Percentiles rank a stretch among this genome's conserved stretches.
Conservation (phyloP, 148 eudicot species). For the Agrostemma githago region DNA sequence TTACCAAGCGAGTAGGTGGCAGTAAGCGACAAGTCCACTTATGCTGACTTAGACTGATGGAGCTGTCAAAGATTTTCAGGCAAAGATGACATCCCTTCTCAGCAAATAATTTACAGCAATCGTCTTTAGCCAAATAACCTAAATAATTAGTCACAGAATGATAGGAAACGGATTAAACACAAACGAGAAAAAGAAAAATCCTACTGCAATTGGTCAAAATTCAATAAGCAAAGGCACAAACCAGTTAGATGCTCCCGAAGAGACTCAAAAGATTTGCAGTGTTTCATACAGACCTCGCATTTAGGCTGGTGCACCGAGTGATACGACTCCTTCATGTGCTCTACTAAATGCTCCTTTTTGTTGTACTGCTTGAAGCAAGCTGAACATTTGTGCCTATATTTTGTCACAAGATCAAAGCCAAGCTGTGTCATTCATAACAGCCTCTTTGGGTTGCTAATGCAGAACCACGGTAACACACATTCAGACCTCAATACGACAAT, state of each 20-base stretch:
- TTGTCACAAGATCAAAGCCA: neutral
- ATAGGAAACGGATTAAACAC: neutral
- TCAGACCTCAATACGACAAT: neutral
- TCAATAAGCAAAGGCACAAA: slow-evolving; percentile 23
- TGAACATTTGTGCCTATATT: slow-evolving; percentile 57
- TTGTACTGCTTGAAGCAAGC: slow-evolving; percentile 80
- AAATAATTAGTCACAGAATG: slow-evolving; percentile 14
- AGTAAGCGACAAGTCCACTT: slow-evolving; percentile 41
- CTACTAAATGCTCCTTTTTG: slow-evolving; percentile 70
- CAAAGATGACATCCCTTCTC: slow-evolving; percentile 61
- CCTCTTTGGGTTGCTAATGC: neutral
- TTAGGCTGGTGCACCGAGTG: slow-evolving; percentile 76
- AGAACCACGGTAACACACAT: neutral
- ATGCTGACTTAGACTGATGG: slow-evolving; percentile 44
- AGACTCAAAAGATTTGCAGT: slow-evolving; percentile 71
- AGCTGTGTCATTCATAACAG: neutral
- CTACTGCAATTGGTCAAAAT: neutral
- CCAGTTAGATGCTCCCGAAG: slow-evolving; percentile 66
- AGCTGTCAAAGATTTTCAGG: slow-evolving; percentile 48
- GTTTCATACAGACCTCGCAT: slow-evolving; percentile 68
- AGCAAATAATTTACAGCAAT: slow-evolving; percentile 47
- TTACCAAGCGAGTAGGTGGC: slow-evolving; percentile 55
- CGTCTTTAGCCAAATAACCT: slow-evolving; percentile 57
- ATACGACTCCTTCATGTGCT: slow-evolving; percentile 60
- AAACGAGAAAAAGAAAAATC: neutral